Evolutionary conservation across 345 rosid species (phyloP).

Genomic region (Clausena lansium): DNA sequence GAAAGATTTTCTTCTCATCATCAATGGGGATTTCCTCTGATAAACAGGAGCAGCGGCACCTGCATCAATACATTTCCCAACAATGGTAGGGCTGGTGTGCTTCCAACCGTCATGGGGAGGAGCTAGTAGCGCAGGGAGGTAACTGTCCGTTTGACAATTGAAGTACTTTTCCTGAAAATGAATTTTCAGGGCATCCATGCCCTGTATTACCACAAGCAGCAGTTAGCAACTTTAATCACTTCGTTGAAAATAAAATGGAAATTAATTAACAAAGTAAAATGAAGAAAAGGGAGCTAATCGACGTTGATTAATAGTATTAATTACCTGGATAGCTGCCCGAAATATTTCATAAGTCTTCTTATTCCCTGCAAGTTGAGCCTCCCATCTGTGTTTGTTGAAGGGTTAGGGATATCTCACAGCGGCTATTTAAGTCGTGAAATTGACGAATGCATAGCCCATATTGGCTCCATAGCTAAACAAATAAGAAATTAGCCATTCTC

Average conservation of each 20-base stretch:
- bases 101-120: constrained; percentile 41
- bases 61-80: constrained; percentile 24
- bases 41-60: neutral
- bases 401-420: constrained; percentile 28
- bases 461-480: constrained; percentile 28
- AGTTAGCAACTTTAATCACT: no score
- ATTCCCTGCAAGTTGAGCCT: neutral
- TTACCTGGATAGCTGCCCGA: constrained; percentile 45
- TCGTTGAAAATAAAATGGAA: no score
- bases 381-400: constrained; percentile 30
- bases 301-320: no score
- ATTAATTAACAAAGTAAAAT: no score
- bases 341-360: constrained; percentile 33
- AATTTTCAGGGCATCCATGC: constrained; percentile 25
- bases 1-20: neutral
- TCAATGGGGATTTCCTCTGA: neutral
- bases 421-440: constrained; percentile 35
- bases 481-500: neutral
- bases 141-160: constrained; percentile 32
- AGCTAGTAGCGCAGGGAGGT: constrained; percentile 38
- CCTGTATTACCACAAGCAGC: no score
- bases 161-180: constrained; percentile 32
- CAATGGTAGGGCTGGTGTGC: neutral
- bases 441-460: constrained; percentile 57
- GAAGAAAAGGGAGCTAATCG: no score